Evolutionary conservation across 768 basidiomycete genomes (phyloP), one percentile per base, ranked within the genome.

Genomic region (Asterophora parasitica): DNA sequence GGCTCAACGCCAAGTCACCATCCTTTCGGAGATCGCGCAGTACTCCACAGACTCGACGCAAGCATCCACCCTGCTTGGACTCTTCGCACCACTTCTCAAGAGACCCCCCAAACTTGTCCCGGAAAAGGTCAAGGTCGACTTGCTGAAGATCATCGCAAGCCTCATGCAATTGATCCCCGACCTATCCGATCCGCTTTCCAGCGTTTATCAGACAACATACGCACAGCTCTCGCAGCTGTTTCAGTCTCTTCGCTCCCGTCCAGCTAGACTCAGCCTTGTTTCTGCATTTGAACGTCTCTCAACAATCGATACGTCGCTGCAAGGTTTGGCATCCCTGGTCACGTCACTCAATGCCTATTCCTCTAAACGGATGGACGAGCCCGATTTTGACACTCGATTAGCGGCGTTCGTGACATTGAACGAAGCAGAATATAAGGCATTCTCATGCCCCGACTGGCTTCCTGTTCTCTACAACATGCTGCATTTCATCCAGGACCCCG

Each of bases 331-430:
- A 1, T 63, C 70, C 6, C 64, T 93, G 4, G 57, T 92, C 45
- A 76, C 75, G 7, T 74, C 74, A 0, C 73, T 98, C 53, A 98
- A 98, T 58, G 83, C 95, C 0, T 99, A 85, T 61, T 95, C 93
- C 0, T 64, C 65, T 1, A 86, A 82, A 57, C 77, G 92, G 6
- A 64, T 92, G 28, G 92, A 95, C 48, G 93, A 98, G 60, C 89
- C 93, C 2, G 92, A 98, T 63, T 97, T 96, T 54, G 89, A 94
- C 48, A 76, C 81, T 23, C 85, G 96, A 1, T 70, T 98, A 2
- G 62, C 66, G 1, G 92, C 90, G 0, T 96, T 91, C 65, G 71
- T 78, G 0, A 61, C 61, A 10, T 68, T 98, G 41, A 95, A 92
- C 63, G 92, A 93, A 51, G 68, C 63, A 0, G 45, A 75, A 13